Conservation (phyloP, 1,139 yeast species). For the Saccharomyces hybrid region DNA sequence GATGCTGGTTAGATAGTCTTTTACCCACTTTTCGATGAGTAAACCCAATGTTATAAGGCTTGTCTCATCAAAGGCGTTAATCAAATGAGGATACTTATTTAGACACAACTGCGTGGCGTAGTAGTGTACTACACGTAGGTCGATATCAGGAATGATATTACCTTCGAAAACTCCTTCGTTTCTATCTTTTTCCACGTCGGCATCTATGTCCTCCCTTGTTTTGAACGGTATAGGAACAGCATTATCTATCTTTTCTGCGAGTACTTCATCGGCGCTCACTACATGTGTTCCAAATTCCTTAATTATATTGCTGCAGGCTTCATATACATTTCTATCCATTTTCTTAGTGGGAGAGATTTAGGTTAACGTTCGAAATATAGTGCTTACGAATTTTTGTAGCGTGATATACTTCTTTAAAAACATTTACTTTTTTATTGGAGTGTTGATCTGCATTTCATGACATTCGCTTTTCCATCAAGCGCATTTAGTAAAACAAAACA, state of each 20-base stretch:
- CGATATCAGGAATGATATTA: slow-evolving; percentile 26
- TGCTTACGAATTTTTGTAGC: background rate
- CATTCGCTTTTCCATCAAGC: background rate
- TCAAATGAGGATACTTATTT: slow-evolving; percentile 27
- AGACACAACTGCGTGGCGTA: slow-evolving; percentile 28
- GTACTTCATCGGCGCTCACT: slow-evolving; percentile 30
- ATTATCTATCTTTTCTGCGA: slow-evolving; percentile 23
- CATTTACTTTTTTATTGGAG: background rate
- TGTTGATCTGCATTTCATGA: background rate
- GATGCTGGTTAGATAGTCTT: slow-evolving; percentile 18
- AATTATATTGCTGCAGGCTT: slow-evolving; percentile 28
- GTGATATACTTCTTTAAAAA: background rate
- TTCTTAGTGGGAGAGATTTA: background rate
- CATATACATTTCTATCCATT: slow-evolving; percentile 27
- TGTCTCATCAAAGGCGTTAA: slow-evolving; percentile 28
- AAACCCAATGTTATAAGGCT: slow-evolving; percentile 27
- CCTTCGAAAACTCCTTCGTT: slow-evolving; percentile 23
- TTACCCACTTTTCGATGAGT: slow-evolving; percentile 29
- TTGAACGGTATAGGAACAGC: slow-evolving; percentile 28
- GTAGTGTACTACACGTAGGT: slow-evolving; percentile 29
- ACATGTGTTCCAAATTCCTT: slow-evolving; percentile 20
- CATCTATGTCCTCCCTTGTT: slow-evolving; percentile 26
- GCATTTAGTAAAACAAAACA: background rate
- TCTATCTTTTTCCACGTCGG: slow-evolving; percentile 18
- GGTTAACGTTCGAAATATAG: background rate